Conservation (phyloP, 1,284 basidiomycete species). For the Puccinia brachypodii region DNA sequence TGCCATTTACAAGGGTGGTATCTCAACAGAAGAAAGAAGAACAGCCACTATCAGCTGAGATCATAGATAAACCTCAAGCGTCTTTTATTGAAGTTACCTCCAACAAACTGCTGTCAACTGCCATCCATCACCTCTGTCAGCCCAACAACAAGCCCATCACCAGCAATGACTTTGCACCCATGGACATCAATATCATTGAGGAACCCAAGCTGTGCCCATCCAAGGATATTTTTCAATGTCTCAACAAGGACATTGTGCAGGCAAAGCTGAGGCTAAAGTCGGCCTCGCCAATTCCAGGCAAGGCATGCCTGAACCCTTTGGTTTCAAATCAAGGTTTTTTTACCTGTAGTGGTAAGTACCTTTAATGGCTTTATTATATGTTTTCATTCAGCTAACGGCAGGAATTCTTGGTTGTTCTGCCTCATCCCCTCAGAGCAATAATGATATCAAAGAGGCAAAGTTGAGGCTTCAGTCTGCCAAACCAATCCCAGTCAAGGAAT, state of each 20-base stretch:
- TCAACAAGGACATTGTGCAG: not conserved
- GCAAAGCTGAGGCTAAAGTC: not conserved
- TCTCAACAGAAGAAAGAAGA: not conserved
- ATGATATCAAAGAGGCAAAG: not conserved
- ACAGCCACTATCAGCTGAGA: not conserved
- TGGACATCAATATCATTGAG: not conserved
- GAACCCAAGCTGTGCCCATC: not conserved
- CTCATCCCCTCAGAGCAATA: not conserved
- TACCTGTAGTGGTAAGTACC: not conserved
- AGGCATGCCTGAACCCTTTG: not conserved
- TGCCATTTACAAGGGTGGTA: not conserved
- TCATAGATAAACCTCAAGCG: not conserved
- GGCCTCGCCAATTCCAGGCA: not conserved
- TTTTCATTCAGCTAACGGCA: not conserved
- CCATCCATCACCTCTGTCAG: not conserved
- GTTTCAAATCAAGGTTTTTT: not conserved
- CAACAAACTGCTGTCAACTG: not conserved
- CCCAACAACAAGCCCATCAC: not conserved
- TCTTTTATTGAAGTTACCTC: not conserved
- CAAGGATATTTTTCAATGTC: not conserved
- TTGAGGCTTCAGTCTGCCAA: not conserved
- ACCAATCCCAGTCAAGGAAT: not conserved
- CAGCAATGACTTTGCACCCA: not conserved
- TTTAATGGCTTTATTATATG: not conserved
- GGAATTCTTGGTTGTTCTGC: not conserved